Evolutionary conservation across 306 rosid species (phyloP), one percentile per base, ranked within the genome.

Genomic region (Quercus engelmannii): DNA sequence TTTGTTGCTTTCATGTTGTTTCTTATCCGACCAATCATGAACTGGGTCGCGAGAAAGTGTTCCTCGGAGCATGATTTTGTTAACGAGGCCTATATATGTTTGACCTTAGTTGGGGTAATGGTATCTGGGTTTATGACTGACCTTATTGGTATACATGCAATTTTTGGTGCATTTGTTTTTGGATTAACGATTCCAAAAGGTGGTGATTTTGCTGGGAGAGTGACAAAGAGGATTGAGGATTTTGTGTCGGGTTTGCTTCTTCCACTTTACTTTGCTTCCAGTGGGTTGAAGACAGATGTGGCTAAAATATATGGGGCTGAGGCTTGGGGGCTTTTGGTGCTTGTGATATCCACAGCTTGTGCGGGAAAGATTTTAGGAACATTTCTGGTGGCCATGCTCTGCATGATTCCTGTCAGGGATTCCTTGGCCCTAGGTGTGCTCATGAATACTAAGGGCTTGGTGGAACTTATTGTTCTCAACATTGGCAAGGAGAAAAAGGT

Each of bases 401-500:
- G 89, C 68, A 75, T 21, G 90, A 86, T 92, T 14, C 97, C 97
- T 14, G 80, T 63, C 26, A 86, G 91, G 71, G 97, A 94, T 52
- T 65, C 98, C 2, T 56, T 94, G 35, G 84, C 94, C 4, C 93
- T 94, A 30, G 98, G 97, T n/a, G 73, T 94, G 11, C 90, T 94
- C 62, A 94, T 94, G 98, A 94, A 94, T 65, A 94, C 98, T 18
- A 94, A 94, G 49, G 98, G 98, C 4, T 82, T 94, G 59, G 94
- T 94, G 6, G 98, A 94, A 61, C 97, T 94, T 69, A 94, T 94
- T 43, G 98, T 94, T 17, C 98, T 92, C 88, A 94, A 94, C 77
- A 91, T 94, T 64, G 98, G 98, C 55, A 92, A 85, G 76, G 98
- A 94, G 85, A 91, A 91, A 79, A 92, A 94, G 97, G 98, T 93